A percentile compares a stretch with the other conserved stretches of the same genome.
Conservation (phyloP, 345 rosid genomes). For the Corymbia maculata region DNA sequence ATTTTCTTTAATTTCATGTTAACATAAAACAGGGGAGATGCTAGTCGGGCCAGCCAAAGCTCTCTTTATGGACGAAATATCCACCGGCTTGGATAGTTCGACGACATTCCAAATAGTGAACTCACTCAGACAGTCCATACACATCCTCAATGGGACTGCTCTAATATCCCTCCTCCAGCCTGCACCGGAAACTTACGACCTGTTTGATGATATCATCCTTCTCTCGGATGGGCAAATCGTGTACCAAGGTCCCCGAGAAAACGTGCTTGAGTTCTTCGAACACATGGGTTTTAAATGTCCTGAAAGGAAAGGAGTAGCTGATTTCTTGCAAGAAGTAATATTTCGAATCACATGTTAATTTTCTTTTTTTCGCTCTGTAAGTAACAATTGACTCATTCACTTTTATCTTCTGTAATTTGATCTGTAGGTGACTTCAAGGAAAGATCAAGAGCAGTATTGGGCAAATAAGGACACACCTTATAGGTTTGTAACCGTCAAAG, state of each 20-base stretch:
- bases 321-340: conserved; percentile 72
- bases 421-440: conserved; percentile 49
- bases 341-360: neutral
- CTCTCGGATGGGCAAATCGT: conserved; percentile 75
- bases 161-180: conserved; percentile 80
- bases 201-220: conserved; percentile 70
- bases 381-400: neutral
- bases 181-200: conserved; percentile 65
- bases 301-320: conserved; percentile 77
- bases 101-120: conserved; percentile 77
- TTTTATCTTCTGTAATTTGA: neutral
- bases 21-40: conserved; percentile 45
- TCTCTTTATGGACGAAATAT: conserved; percentile 85
- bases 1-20: neutral
- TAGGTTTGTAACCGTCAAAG: conserved; percentile 40
- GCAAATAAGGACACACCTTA: conserved; percentile 41
- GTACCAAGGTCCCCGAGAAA: conserved; percentile 67
- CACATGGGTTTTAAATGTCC: conserved; percentile 65
- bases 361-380: neutral
- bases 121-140: conserved; percentile 48
- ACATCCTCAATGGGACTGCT: conserved; percentile 60
- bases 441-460: conserved; percentile 91
- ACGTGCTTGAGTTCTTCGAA: conserved; percentile 60
- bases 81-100: conserved; percentile 79
- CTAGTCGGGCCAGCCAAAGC: conserved; percentile 74